Evolutionary conservation across 2,329 filamentous ascomycete species (phyloP).

Genomic region (Pseudogymnoascus sp.): DNA sequence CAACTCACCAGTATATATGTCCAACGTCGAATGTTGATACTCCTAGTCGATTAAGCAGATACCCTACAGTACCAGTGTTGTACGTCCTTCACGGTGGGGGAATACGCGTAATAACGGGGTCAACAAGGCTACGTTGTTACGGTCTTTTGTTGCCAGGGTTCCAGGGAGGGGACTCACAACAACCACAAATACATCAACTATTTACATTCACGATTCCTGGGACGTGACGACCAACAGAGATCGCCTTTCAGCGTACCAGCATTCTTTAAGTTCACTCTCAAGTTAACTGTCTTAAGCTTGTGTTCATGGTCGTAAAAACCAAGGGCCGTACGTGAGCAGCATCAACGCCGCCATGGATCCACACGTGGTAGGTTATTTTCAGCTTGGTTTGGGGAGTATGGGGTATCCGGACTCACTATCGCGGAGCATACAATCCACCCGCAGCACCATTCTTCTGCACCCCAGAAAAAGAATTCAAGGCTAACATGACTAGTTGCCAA

Average conservation of each 20-base stretch:
- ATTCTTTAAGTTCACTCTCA: neutral
- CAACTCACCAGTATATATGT: neutral
- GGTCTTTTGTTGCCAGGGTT: conserved; percentile 31
- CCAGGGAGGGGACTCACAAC: conserved; percentile 34
- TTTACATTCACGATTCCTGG: neutral
- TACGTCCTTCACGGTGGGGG: neutral
- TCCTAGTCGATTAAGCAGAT: neutral
- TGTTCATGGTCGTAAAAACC: neutral
- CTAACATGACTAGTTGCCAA: neutral
- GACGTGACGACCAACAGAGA: neutral
- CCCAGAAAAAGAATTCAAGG: neutral
- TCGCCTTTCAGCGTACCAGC: neutral
- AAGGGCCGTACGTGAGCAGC: neutral
- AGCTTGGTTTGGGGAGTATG: neutral
- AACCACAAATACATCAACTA: neutral
- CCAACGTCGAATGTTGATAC: neutral
- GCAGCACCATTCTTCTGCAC: neutral
- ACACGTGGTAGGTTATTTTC: neutral
- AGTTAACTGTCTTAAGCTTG: neutral
- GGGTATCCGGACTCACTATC: neutral
- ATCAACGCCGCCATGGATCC: neutral
- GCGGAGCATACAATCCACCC: neutral
- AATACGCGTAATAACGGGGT: conserved; percentile 1
- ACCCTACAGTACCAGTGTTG: neutral
- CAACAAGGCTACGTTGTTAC: conserved; percentile 27